These are phyloP conservation scores for Acer negundo DNA, from an alignment of 345 rosid species.

Conservation along the genomic window DNA sequence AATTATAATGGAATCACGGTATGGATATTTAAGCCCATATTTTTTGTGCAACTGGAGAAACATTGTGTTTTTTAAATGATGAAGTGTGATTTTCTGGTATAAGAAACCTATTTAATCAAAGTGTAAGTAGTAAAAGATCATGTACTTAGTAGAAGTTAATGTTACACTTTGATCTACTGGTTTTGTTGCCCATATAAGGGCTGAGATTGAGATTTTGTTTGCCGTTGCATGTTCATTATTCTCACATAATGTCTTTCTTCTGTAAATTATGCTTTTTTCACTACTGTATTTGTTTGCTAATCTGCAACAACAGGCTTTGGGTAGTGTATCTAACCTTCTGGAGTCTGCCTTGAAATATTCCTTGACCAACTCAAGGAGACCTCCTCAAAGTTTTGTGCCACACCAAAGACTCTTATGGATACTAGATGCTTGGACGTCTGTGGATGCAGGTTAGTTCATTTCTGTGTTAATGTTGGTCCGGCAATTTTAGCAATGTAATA, in stretches of 20 bases:
- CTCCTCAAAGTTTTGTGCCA: conserved; percentile 77
- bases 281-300: neutral
- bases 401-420: conserved; percentile 82
- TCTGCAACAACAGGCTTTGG: conserved; percentile 44
- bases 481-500: conserved; percentile 11
- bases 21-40: neutral
- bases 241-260: neutral
- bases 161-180: conserved; percentile 1
- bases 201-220: neutral
- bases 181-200: neutral
- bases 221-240: neutral
- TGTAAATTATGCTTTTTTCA: neutral
- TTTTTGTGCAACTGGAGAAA: neutral
- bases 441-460: conserved; percentile 47
- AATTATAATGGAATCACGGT: neutral
- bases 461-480: conserved; percentile 6
- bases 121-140: neutral
- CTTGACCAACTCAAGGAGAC: conserved; percentile 56
- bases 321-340: conserved; percentile 42
- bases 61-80: neutral
- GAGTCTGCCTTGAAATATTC: conserved; percentile 58
- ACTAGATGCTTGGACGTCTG: conserved; percentile 70
- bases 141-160: neutral
- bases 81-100: neutral
- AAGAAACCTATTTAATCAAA: too few relatives aligned